Conservation (phyloP, 192 early-diverging fungal genomes). For the Cetraspora pellucida region DNA sequence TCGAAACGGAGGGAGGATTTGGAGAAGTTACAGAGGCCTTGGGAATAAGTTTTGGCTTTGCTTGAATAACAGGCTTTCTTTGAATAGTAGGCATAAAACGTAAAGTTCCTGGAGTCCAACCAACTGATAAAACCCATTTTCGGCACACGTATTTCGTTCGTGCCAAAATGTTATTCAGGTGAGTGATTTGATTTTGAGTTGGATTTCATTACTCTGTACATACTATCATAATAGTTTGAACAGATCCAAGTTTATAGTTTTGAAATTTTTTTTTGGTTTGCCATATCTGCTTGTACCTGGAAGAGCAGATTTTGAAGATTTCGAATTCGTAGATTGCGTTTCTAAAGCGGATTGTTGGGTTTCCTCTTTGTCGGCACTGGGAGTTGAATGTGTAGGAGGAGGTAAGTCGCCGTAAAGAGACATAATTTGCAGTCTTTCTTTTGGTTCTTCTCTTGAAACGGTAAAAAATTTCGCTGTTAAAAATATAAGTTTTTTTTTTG, state of each 20-base stretch:
- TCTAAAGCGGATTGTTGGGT: constrained; percentile 5
- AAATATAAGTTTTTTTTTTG: no score
- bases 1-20: constrained; percentile 11
- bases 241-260: constrained; percentile 11
- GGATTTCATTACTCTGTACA: constrained; percentile 2
- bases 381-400: constrained; percentile 36
- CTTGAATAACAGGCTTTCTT: constrained; percentile 49
- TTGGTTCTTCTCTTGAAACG: neutral
- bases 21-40: constrained; percentile 31
- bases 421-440: neutral
- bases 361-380: constrained; percentile 23
- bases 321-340: constrained; percentile 13
- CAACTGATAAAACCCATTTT: constrained; percentile 35
- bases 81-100: constrained; percentile 51
- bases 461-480: no score
- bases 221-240: constrained; percentile 9
- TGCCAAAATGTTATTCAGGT: constrained; percentile 28
- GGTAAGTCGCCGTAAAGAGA: constrained; percentile 52
- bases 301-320: constrained; percentile 30
- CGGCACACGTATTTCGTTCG: constrained; percentile 6
- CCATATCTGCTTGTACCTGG: constrained; percentile 37
- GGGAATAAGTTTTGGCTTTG: constrained; percentile 51
- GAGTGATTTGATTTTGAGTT: constrained; percentile 17
- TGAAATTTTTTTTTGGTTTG: constrained; percentile 25
- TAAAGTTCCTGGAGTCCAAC: constrained; percentile 43